Base-by-base conservation (phyloP, 177 flowering plant species). In the Vitis hybrid region DNA sequence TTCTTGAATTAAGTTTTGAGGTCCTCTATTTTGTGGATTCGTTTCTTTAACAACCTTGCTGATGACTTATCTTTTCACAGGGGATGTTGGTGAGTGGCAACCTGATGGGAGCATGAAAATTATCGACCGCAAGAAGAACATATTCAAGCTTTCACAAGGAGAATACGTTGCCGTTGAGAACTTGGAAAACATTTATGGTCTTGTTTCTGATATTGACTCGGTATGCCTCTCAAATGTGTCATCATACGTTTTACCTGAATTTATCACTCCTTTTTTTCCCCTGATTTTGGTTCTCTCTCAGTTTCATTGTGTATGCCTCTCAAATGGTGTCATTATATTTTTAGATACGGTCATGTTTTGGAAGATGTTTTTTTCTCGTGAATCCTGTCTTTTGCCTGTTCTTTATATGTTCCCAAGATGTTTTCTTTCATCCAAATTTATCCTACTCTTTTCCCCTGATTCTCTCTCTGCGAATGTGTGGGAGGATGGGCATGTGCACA, bases 51-150 rank as follows among this genome's bases (percentile, higher is more conserved):
- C 55, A 10, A 64, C 63, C 10, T 56, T 54, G 26, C 62, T 72
- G 18, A 34, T 50, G 16, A 58, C 62, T 77, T 52, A 49, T 55
- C 67, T 69, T 82, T 52, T 55, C 52, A 26, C 81, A 95, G 99
- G 99, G 65, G 99, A 96, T 77, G 71, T 96, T 73, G 99, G 99
- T 45, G 99, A 96, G 82, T 96, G 97, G 99, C 99, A 93, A 72
- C 86, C 89, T 12, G 79, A 90, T 84, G 99, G 99, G 71, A 80
- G 84, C 85, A 76, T 96, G 94, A 93, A 92, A 83, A 90, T 96
- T 20, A 90, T 96, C 71, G 99, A 96, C 76, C 82, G 99, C 49
- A 96, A 93, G 87, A 96, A 96, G 81, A 96, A 96, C 74, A 96
- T 96, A 68, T 95, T 95, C 74, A 95, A 95, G 85, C 97, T 95